Conservation (phyloP, 2,329 filamentous ascomycete species). For the Aspergillus sp. region DNA sequence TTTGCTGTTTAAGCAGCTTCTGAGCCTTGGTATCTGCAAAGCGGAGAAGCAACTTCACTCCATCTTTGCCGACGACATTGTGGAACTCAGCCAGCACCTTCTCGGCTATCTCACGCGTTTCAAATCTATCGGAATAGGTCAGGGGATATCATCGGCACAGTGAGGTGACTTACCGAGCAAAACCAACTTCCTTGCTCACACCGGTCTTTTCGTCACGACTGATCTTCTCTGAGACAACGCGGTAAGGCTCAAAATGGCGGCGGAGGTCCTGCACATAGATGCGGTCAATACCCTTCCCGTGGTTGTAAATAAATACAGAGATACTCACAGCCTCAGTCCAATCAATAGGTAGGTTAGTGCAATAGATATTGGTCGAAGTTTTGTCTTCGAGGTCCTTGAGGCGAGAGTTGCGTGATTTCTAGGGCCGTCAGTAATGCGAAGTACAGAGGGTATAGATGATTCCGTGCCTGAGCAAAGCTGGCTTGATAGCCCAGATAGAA, state of each 20-base stretch:
- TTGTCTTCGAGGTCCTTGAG: constrained; percentile 95
- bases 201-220: constrained; percentile 81
- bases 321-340: constrained; percentile 79
- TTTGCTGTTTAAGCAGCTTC: constrained; percentile 94
- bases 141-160: constrained; percentile 3
- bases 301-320: background rate
- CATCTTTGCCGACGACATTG: constrained; percentile 73
- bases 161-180: constrained; percentile 68
- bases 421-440: constrained; percentile 21
- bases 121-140: constrained; percentile 63
- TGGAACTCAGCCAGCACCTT: constrained; percentile 84
- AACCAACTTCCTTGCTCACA: constrained; percentile 93
- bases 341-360: constrained; percentile 90
- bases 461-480: constrained; percentile 79
- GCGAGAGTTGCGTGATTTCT: constrained; percentile 98
- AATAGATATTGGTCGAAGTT: constrained; percentile 89
- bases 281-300: constrained; percentile 10
- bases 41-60: constrained; percentile 84
- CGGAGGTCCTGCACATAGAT: constrained; percentile 60
- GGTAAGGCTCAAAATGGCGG: constrained; percentile 52
- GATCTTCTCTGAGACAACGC: constrained; percentile 91
- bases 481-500: constrained; percentile 94
- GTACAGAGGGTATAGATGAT: background rate
- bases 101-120: constrained; percentile 83
- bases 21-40: constrained; percentile 96